Conservation (phyloP, 768 basidiomycete genomes). For the Lentinus tigrinus region DNA sequence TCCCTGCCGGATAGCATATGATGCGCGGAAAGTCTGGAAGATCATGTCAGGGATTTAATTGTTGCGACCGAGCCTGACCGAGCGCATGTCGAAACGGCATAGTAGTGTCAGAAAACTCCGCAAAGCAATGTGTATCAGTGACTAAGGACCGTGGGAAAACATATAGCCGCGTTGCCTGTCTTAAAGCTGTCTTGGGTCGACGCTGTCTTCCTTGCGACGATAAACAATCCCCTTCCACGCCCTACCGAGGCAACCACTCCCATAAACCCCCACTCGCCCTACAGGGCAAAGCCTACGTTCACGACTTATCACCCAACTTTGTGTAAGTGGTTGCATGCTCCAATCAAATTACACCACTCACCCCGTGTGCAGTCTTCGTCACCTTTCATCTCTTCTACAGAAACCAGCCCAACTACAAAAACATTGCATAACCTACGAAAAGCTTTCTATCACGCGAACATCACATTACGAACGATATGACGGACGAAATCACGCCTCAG, state of each 20-base stretch:
- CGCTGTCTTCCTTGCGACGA: constrained; percentile 35
- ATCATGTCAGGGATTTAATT: no score
- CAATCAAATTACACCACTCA: constrained; percentile 9
- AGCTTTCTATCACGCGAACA: constrained; percentile 28
- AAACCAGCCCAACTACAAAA: constrained; percentile 26
- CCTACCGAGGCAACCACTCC: constrained; percentile 55
- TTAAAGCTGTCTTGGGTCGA: constrained; percentile 24
- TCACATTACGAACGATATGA: constrained; percentile 82
- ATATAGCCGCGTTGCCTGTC: constrained; percentile 14
- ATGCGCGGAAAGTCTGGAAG: background rate
- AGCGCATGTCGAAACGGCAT: background rate
- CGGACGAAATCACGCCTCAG: constrained; percentile 71
- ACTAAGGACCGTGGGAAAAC: constrained; percentile 19
- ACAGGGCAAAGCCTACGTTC: constrained; percentile 79
- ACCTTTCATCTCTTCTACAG: constrained; percentile 16
- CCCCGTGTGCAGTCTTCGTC: constrained; percentile 22
- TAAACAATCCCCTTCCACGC: constrained; percentile 50
- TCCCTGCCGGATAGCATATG: background rate
- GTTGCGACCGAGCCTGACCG: constrained; percentile 5
- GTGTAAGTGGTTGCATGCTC: constrained; percentile 15
- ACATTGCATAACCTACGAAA: constrained; percentile 33
- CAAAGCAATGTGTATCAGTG: constrained; percentile 15
- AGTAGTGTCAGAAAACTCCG: constrained; percentile 4
- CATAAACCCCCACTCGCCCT: constrained; percentile 77
- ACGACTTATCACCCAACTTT: constrained; percentile 38